Percentiles rank a stretch among this genome's conserved stretches.
Conservation (phyloP, 768 basidiomycete genomes). For the Fomitopsis pulvina region DNA sequence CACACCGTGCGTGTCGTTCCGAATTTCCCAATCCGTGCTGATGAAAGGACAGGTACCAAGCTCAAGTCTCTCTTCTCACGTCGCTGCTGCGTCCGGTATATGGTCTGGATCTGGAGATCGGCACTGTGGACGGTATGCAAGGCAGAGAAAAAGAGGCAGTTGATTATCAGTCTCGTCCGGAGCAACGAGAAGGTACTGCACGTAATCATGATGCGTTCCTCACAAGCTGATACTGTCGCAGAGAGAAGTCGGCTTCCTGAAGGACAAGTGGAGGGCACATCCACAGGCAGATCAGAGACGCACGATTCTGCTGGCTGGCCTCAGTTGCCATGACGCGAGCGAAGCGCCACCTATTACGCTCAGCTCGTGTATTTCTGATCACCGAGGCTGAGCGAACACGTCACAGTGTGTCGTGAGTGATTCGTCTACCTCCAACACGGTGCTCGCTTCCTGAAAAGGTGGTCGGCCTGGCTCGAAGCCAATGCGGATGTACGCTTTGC, state of each 20-base stretch:
- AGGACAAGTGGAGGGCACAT: conserved; percentile 90
- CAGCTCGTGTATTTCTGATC: too few relatives aligned
- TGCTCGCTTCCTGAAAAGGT: conserved; percentile 75
- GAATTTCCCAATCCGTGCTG: neutral
- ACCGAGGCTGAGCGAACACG: neutral
- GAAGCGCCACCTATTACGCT: conserved; percentile 76
- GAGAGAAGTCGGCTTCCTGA: conserved; percentile 91
- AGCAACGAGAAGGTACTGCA: conserved; percentile 70
- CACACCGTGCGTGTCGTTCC: conserved; percentile 57
- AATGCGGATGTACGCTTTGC: conserved; percentile 90
- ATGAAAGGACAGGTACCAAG: conserved; percentile 65
- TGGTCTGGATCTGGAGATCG: conserved; percentile 74
- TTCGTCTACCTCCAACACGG: conserved; percentile 85
- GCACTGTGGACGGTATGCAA: conserved; percentile 96
- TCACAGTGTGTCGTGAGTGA: conserved; percentile 87
- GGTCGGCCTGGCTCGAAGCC: conserved; percentile 86
- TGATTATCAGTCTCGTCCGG: conserved; percentile 87
- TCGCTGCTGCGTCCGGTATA: conserved; percentile 65
- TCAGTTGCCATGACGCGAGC: conserved; percentile 90
- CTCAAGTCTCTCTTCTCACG: conserved; percentile 83
- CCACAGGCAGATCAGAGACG: conserved; percentile 35
- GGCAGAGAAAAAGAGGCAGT: conserved; percentile 93
- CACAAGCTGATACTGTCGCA: conserved; percentile 24
- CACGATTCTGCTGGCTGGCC: neutral
- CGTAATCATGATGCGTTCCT: neutral